Base-by-base conservation (phyloP, 352 stramenopile genomes). In the Globisporangium ultimum region DNA sequence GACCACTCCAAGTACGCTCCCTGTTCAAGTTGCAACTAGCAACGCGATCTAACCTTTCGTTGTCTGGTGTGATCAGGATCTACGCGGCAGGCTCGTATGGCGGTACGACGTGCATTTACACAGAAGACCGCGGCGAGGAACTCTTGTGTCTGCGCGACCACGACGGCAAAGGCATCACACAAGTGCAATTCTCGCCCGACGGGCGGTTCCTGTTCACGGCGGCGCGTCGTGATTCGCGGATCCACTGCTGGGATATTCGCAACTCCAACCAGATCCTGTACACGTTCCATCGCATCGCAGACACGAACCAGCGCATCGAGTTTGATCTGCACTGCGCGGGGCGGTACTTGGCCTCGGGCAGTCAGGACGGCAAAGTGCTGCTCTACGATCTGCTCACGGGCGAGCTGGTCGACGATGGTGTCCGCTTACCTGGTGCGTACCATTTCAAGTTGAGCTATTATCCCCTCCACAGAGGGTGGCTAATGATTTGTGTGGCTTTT, bases 171-270 rank as follows among this genome's bases (percentile, higher is more conserved):
- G 87, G 89, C 9, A 88, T 96, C 54, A 90, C 88, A 12, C 81
- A 93, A 55, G 76, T 96, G 7, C 68, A 66, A 42, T 97, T 96
- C 67, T 83, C 81, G 24, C 77, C 80, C 9, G 81, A 88, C 64
- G 89, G 87, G 0, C 69, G 68, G 11, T 87, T 81, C 32, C 62
- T 97, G 8, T 93, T 83, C 58, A 94, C 84, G 8, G 81, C 80
- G 49, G 81, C 84, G 10, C 75, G 89, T 15, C 74, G 77, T 9
- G 84, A 96, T 61, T 61, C 61, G 32, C 64, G 55, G 18, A 89
- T 97, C 41, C 75, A 91, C n/a, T 91, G 80, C 62, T 96, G 87
- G 85, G 89, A 97, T 67, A 83, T 96, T 18, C 85, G 89, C 41
- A 68, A 75, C 13, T 78, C 79, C 18, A 87, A 77, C 22, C 63